phyloP scores from a whole-genome alignment of 1,139 yeast genomes.

The Yarrowia galli region DNA sequence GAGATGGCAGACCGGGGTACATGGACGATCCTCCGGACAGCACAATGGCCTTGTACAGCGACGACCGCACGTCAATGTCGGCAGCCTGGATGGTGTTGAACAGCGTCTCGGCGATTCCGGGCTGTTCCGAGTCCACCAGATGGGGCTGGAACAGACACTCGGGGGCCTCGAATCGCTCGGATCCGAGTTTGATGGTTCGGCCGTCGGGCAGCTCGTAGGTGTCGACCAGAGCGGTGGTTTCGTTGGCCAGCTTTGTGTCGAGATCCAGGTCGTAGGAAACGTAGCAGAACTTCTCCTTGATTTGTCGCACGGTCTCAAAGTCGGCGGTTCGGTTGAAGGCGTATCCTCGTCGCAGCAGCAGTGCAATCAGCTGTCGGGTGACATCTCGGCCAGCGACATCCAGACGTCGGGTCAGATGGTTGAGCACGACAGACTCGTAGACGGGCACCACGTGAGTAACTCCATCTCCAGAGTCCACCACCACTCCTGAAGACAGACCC shows the following conservation, averaged over 20 bases:
- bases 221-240: conserved; percentile 92
- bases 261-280: conserved; percentile 92
- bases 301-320: conserved; percentile 97
- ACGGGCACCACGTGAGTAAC: conserved; percentile 99
- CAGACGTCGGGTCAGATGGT: conserved; percentile 87
- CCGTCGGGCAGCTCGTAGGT: conserved; percentile 96
- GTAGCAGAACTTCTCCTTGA: conserved; percentile 93
- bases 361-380: conserved; percentile 88
- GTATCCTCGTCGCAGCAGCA: conserved; percentile 92
- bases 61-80: conserved; percentile 89
- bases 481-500: conserved; percentile 97
- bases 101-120: conserved; percentile 92
- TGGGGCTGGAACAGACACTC: conserved; percentile 98
- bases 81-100: conserved; percentile 94
- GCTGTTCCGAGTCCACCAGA: conserved; percentile 96
- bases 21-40: conserved; percentile 97
- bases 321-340: conserved; percentile 98
- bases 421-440: conserved; percentile 92
- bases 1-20: conserved; percentile 98
- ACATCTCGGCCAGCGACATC: conserved; percentile 99
- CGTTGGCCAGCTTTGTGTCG: conserved; percentile 86
- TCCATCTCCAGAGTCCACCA: conserved; percentile 94
- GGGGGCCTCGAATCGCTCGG: conserved; percentile 97
- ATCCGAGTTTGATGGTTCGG: conserved; percentile 89
- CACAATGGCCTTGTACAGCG: conserved; percentile 90